A percentile compares a stretch with the other conserved stretches of the same genome.
These are phyloP conservation scores for Myochromella boudieri DNA, from an alignment of 768 basidiomycete species.

Conservation along the genomic window DNA sequence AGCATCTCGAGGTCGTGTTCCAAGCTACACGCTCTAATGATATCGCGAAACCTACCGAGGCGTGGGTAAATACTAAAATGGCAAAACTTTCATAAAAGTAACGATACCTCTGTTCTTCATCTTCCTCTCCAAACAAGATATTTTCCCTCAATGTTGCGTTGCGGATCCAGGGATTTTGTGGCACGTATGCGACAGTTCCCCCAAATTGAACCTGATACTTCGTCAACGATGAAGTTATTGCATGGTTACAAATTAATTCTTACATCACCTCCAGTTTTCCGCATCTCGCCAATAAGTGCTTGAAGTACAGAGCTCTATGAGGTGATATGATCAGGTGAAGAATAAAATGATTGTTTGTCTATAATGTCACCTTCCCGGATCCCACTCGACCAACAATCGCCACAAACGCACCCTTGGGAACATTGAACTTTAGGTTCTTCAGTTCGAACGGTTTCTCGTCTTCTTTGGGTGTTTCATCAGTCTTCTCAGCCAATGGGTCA, in stretches of 20 bases:
- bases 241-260: conserved; percentile 8
- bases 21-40: conserved; percentile 66
- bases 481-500: conserved; percentile 10
- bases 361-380: conserved; percentile 55
- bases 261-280: conserved; percentile 55
- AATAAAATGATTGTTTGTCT: background rate
- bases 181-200: conserved; percentile 56
- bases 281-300: conserved; percentile 68
- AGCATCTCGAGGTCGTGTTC: conserved; percentile 71
- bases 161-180: conserved; percentile 64
- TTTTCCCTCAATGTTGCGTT: conserved; percentile 74
- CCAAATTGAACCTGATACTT: conserved; percentile 46
- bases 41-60: conserved; percentile 45
- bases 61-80: background rate
- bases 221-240: background rate
- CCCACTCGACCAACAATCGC: conserved; percentile 78
- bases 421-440: conserved; percentile 40
- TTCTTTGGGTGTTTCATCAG: conserved; percentile 15
- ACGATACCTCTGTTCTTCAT: conserved; percentile 52
- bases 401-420: conserved; percentile 59
- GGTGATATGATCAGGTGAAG: background rate
- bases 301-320: conserved; percentile 54
- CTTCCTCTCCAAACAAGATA: conserved; percentile 68
- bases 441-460: conserved; percentile 54
- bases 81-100: background rate